Conservation (phyloP, 129 eudicot species). For the Logfia minima region DNA sequence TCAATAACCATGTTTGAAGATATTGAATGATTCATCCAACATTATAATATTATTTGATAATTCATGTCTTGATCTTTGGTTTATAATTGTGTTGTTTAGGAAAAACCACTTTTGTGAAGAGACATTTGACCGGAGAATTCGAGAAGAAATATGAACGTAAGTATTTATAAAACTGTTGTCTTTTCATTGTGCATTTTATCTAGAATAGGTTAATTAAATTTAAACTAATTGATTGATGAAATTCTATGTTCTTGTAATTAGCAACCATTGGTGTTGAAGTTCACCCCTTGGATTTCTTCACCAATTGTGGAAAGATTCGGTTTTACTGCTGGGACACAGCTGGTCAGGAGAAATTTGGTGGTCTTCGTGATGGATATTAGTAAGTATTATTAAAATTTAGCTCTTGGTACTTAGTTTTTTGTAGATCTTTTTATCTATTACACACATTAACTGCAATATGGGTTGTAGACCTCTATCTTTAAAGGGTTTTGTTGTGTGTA, state of each 20-base stretch:
- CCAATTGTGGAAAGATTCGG: constrained; percentile 54
- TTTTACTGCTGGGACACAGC: constrained; percentile 67
- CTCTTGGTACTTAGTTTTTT: not conserved
- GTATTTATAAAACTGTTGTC: not conserved
- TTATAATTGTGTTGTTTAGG: constrained; percentile 27
- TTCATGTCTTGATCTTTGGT: not conserved
- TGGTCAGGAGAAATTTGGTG: constrained; percentile 66
- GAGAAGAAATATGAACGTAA: constrained; percentile 64
- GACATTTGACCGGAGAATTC: constrained; percentile 55
- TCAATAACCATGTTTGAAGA: too few relatives aligned
- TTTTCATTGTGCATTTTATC: not conserved
- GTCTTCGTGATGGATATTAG: constrained; percentile 56
- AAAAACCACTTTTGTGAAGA: constrained; percentile 56
- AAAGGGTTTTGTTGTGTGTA: too few relatives aligned
- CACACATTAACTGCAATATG: not conserved
- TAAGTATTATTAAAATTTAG: constrained; percentile 19
- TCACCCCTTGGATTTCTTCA: constrained; percentile 56
- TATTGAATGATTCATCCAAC: not conserved
- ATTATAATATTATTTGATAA: too few relatives aligned
- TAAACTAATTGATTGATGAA: not conserved
- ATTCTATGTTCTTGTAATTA: not conserved
- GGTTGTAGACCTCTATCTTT: too few relatives aligned
- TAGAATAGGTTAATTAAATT: not conserved
- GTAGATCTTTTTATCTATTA: not conserved
- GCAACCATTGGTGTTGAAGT: constrained; percentile 64